Evolutionary conservation across 257 asterid genomes (phyloP).

Genomic region (Penstemon barbatus): DNA sequence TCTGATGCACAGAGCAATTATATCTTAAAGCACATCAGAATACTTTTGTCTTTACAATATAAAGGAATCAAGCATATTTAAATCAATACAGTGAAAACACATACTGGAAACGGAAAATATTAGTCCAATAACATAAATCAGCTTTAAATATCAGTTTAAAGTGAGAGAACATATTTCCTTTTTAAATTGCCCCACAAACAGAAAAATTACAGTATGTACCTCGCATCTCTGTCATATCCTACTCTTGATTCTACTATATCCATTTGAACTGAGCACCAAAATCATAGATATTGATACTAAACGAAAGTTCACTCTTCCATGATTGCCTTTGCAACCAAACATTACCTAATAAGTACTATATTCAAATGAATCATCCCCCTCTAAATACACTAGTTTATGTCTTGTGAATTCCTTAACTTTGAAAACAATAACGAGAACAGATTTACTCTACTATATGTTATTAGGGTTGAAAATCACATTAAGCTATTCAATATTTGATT

Average conservation of each 20-base stretch:
- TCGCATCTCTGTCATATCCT: constrained; percentile 9
- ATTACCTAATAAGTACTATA: neutral
- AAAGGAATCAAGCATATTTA: neutral
- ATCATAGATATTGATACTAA: no score
- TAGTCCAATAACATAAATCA: constrained; percentile 1
- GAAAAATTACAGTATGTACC: neutral
- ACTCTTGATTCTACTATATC: neutral
- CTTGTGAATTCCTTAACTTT: constrained; percentile 14
- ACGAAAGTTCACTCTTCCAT: neutral
- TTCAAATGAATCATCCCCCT: neutral
- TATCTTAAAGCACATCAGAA: constrained; percentile 16
- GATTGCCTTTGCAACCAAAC: constrained; percentile 7
- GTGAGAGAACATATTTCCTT: neutral
- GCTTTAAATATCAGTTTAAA: neutral
- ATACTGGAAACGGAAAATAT: neutral
- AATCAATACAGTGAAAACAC: neutral
- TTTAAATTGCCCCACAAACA: constrained; percentile 8
- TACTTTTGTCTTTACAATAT: neutral
- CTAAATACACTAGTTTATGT: neutral
- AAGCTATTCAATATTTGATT: no score
- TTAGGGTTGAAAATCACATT: no score
- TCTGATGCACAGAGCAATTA: neutral
- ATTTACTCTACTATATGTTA: no score
- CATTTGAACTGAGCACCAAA: neutral
- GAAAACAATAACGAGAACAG: neutral